Base-by-base conservation (phyloP, 768 basidiomycete genomes). In the Xanthoconium purpureum region DNA sequence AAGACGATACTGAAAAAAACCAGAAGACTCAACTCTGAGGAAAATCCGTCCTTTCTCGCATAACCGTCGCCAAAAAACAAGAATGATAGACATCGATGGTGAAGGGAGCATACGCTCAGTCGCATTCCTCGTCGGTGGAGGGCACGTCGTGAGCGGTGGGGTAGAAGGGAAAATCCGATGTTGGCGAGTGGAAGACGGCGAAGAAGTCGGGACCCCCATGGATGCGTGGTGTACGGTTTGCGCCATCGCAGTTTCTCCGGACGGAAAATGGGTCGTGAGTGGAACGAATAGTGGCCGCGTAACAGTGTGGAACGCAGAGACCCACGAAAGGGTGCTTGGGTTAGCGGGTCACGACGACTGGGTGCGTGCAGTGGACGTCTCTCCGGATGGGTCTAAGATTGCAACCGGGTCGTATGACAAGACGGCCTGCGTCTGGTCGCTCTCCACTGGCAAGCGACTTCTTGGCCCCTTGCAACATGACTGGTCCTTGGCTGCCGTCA, bases 341-440 rank as follows among this genome's bases (percentile, higher is more conserved):
- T 4, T 24, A 24, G 24, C 24, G 24, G 24, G 24, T 24, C 24
- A 24, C 24, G 24, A 24, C 24, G 24, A 24, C 24, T 24, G 24
- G 24, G 24, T 24, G 24, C 24, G 24, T 24, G 24, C 24, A 4
- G 24, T 24, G 24, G 24, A 24, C 24, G 24, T 24, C 24, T 24
- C 24, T 2, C 46, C 20, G 2, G 62, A 60, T n/a, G 39, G 24
- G 30, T 50, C 39, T 6, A 53, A 20, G 14, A 30, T 55, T 0
- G 62, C 28, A 9, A 53, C 53, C 0, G 57, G 57, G 12, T 52
- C 50, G 2, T 24, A 24, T 4, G 24, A 24, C 24, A 24, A 24
- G 4, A 24, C 24, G 24, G 24, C 24, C 24, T 24, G 18, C 5
- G 45, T 63, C 20, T 63, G 52, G 62, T 60, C 57, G 3, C 43